Evolutionary conservation across 306 rosid species (phyloP), one percentile per base, ranked within the genome.

Genomic region (Albizia julibrissin): DNA sequence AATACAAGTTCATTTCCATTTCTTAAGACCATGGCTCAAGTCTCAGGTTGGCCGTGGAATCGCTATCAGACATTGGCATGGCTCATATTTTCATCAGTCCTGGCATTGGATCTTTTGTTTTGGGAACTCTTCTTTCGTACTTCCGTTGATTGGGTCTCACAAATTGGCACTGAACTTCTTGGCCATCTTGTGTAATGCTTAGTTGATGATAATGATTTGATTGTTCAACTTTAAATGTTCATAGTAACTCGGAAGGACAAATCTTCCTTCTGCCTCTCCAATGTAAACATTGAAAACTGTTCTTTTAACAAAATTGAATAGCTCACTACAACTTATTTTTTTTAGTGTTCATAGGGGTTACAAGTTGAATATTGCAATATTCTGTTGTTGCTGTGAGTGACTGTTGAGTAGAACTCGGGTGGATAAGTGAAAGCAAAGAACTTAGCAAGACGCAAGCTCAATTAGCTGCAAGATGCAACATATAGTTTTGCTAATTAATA

Each of bases 41-140:
- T 88, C 43, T 95, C 96, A 0, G 97, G 99, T 64, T 95, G 99
- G 99, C 99, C 99, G 6, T 83, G 94, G 89, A 95, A 95, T 86
- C 98, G 99, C 47, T 93, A 95, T 73, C 96, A 95, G 85, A 95
- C 99, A 31, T 52, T 95, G 89, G 99, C 98, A 10, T 83, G 92
- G 89, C 98, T 95, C 81, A 93, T 93, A 69, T 95, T 95, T 81
- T 95, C 98, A 10, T 87, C 91, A 8, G 91, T 95, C 64, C 88
- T 95, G 10, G 99, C 99, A 19, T 77, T 95, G 86, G 98, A 95
- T 85, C 91, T 95, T 73, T 93, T 93, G 97, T 93, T 95, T 59
- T 93, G 98, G 99, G 99, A 95, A 90, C 91, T 93, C 69, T 93
- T 92, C 83, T 92, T 89, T 12, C 96, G 98, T 80, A 82, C 88